These are phyloP conservation scores for Alternaria incomplexa DNA, from an alignment of 2,329 filamentous ascomycete species.

Conservation along the genomic window DNA sequence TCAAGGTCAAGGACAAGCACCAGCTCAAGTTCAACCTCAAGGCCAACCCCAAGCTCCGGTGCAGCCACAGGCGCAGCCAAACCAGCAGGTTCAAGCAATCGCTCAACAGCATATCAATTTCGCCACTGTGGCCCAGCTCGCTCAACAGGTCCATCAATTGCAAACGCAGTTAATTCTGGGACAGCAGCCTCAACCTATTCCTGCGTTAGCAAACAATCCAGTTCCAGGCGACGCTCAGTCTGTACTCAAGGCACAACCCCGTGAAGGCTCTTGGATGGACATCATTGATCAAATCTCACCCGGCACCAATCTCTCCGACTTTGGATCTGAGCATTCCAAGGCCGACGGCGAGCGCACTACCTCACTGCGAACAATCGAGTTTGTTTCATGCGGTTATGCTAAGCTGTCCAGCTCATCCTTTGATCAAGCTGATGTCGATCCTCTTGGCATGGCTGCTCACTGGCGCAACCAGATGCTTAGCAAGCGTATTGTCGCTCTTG, in stretches of 20 bases:
- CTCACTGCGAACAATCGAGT: conserved; percentile 53
- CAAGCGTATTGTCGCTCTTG: conserved; percentile 38
- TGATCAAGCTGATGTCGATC: conserved; percentile 45
- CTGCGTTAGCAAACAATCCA: conserved; percentile 6
- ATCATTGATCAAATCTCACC: conserved; percentile 60
- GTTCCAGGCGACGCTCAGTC: conserved; percentile 16
- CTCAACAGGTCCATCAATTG: conserved; percentile 11
- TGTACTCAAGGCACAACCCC: conserved; percentile 45
- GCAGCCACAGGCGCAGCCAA: conserved; percentile 6
- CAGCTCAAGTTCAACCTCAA: neutral
- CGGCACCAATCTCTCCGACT: conserved; percentile 52
- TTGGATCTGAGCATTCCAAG: conserved; percentile 46
- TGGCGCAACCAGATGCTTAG: conserved; percentile 31
- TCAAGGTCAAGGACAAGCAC: neutral
- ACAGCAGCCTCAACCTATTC: conserved; percentile 3
- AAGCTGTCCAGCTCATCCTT: conserved; percentile 44
- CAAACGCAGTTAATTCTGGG: conserved; percentile 4
- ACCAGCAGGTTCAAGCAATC: conserved; percentile 1
- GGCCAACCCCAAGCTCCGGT: neutral
- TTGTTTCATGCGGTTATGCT: conserved; percentile 69
- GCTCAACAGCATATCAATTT: conserved; percentile 8
- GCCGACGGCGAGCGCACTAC: conserved; percentile 35
- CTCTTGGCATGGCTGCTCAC: conserved; percentile 7
- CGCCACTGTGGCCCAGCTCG: conserved; percentile 1
- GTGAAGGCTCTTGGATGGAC: conserved; percentile 58